phyloP scores from a whole-genome alignment of 2,329 filamentous ascomycete genomes.

The Penicillium freii region DNA sequence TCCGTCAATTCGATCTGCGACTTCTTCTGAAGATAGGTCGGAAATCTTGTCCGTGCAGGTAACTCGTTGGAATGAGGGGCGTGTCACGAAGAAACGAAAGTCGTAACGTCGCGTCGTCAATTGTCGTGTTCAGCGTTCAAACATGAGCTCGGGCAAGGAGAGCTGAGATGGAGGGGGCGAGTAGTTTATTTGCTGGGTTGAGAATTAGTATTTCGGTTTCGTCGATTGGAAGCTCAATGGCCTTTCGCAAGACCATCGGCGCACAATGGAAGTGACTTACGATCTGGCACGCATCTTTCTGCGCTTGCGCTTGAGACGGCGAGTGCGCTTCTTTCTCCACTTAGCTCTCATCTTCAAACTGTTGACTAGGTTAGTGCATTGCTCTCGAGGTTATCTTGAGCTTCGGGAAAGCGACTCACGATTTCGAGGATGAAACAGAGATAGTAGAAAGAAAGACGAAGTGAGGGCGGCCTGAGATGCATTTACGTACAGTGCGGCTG shows the following conservation, averaged over 20 bases:
- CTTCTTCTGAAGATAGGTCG: slow-evolving; percentile 17
- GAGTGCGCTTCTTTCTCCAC: slow-evolving; percentile 99
- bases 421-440: slow-evolving; percentile 45
- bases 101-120: slow-evolving; percentile 34
- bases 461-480: slow-evolving; percentile 31
- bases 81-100: slow-evolving; percentile 31
- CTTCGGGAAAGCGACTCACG: slow-evolving; percentile 33
- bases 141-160: slow-evolving; percentile 36
- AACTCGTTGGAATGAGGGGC: slow-evolving; percentile 26
- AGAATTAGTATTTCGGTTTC: slow-evolving; percentile 32
- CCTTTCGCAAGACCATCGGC: slow-evolving; percentile 1
- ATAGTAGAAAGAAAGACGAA: slow-evolving; percentile 44
- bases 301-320: slow-evolving; percentile 99
- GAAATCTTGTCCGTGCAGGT: slow-evolving; percentile 20
- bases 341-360: slow-evolving; percentile 77
- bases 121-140: slow-evolving; percentile 43
- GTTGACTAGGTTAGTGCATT: slow-evolving; percentile 22
- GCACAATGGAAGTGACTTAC: slow-evolving; percentile 57
- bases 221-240: background rate
- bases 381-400: background rate
- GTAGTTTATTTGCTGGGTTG: slow-evolving; percentile 64
- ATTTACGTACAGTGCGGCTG: slow-evolving; percentile 44
- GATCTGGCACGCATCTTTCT: slow-evolving; percentile 99
- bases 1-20: slow-evolving; percentile 24
- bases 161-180: slow-evolving; percentile 57